Evolutionary conservation across 768 basidiomycete species (phyloP), one percentile per base, ranked within the genome.

Genomic region (Boletus edulis): DNA sequence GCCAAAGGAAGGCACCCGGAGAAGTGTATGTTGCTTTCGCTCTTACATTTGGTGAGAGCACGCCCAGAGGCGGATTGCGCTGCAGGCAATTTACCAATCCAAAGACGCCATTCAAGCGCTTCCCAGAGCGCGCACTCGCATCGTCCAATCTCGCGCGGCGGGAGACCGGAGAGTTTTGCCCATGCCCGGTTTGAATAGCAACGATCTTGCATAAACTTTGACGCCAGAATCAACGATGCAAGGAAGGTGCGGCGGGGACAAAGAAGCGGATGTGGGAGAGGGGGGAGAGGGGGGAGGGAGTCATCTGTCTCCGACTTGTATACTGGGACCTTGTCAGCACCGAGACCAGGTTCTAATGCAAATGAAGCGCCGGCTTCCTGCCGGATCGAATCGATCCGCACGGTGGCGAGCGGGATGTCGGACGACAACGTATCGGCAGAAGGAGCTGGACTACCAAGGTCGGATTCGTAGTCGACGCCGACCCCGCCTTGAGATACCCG

Each of bases 171-270:
- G 7, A 98, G 80, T 65, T 94, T 94, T 2, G 91, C 89, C 95
- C 95, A 97, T n/a, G 94, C 94, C 27, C 85, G 83, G 68, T 97
- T 96, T 14, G 91, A 94, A 63, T 95, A 97, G 42, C 90, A 92
- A 48, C 91, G 86, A 65, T 98, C 94, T 74, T 95, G 93, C 57
- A 89, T 84, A 67, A 95, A 95, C 63, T 98, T 98, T 15, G 89
- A 88, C 0, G 94, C 95, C 49, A 93, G 78, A 53, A 98, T 92
- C 40, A 98, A 76, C 0, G 91, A 85, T 0, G 92, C 92, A 10
- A 97, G 78, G 72, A 98, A 97, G 0, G 92, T 83, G 24, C 94
- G 82, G 24, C 94, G 83, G 3, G 94, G 92, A 64, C 94, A 96
- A 40, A 92, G 79, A 27, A 97, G 80, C 0, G 91, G 80, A 7